These are phyloP conservation scores for Entonaema liquescens DNA, from an alignment of 495 filamentous ascomycete species.

Conservation along the genomic window DNA sequence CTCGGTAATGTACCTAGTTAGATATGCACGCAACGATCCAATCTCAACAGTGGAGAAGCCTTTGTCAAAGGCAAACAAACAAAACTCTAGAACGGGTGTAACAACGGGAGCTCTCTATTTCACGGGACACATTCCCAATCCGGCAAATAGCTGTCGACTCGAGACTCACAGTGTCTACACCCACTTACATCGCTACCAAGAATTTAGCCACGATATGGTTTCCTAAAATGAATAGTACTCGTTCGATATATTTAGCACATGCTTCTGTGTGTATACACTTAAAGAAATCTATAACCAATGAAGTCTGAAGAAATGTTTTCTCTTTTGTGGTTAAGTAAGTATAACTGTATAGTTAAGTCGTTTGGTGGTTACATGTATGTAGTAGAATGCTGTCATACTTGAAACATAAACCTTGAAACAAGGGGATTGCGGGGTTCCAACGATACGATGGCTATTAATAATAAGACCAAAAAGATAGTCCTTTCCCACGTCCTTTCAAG, in stretches of 20 bases:
- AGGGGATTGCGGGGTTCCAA: constrained; percentile 19
- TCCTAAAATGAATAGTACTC: background rate
- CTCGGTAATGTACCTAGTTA: background rate
- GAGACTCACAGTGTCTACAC: constrained; percentile 1
- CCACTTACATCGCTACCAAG: background rate
- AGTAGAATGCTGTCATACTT: constrained; percentile 5
- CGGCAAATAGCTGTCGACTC: constrained; percentile 6
- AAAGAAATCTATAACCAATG: background rate
- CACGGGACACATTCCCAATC: constrained; percentile 13
- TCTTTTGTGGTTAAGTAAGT: background rate
- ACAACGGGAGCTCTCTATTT: background rate
- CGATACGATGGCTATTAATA: constrained; percentile 17
- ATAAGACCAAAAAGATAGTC: constrained; percentile 1
- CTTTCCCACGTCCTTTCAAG: background rate
- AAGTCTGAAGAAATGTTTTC: too few relatives aligned
- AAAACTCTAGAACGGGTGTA: constrained; percentile 1
- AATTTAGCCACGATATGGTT: background rate
- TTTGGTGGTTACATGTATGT: background rate
- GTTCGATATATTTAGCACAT: background rate
- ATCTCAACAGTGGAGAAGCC: background rate
- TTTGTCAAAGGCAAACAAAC: background rate
- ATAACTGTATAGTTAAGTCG: background rate
- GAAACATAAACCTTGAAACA: constrained; percentile 33
- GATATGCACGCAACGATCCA: background rate
- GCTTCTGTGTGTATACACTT: background rate